Evolutionary conservation across 176 grass and related monocot species (phyloP).

Genomic region (Hordeum marinum): DNA sequence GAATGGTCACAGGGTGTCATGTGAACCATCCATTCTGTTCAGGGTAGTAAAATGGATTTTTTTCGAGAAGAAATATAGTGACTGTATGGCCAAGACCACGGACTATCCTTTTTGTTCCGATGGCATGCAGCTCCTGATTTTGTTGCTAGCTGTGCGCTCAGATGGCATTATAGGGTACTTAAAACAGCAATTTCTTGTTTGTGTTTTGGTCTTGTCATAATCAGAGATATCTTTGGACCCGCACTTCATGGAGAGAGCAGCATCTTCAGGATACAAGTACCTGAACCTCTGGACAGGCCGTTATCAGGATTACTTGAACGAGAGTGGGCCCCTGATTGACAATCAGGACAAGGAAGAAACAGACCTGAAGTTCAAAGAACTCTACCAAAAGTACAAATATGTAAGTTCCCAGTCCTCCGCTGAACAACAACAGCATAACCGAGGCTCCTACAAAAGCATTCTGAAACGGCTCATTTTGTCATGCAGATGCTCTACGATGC

Average conservation of each 20-base stretch:
- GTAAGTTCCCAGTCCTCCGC: not conserved
- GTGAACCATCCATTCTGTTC: too few relatives aligned
- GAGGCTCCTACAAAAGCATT: not conserved
- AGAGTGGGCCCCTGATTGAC: constrained; percentile 3
- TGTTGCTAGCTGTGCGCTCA: not conserved
- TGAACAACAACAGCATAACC: not conserved
- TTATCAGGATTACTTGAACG: constrained; percentile 28
- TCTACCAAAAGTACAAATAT: constrained; percentile 53
- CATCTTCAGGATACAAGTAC: not conserved
- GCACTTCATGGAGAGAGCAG: constrained; percentile 22
- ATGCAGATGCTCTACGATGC: constrained; percentile 48
- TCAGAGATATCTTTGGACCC: constrained; percentile 44
- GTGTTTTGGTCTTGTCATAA: not conserved
- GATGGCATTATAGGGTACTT: not conserved
- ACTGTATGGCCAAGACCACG: too few relatives aligned
- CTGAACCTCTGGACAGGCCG: not conserved
- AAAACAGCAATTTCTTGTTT: not conserved
- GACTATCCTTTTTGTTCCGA: not conserved
- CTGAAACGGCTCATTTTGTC: not conserved
- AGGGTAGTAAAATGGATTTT: too few relatives aligned
- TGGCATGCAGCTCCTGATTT: not conserved
- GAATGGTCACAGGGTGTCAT: too few relatives aligned
- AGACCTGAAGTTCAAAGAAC: constrained; percentile 11
- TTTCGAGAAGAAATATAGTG: too few relatives aligned
- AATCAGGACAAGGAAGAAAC: not conserved